Conservation (phyloP, 768 basidiomycete species). For the Pulveroboletus sp. region DNA sequence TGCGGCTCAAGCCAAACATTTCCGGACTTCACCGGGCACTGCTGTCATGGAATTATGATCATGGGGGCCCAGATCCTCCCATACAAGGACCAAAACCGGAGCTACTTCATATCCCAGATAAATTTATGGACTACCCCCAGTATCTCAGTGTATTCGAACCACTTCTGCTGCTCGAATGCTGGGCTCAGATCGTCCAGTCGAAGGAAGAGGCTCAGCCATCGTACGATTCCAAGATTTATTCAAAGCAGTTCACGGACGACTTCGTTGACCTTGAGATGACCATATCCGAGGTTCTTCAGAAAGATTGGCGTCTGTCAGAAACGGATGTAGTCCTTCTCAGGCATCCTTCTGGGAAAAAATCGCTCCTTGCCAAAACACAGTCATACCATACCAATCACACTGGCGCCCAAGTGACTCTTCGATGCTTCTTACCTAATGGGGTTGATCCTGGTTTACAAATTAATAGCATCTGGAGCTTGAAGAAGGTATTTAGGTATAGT, state of each 20-base stretch:
- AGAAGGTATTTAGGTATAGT: constrained; percentile 74
- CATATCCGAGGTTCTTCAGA: constrained; percentile 53
- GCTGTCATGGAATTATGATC: constrained; percentile 83
- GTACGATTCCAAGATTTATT: constrained; percentile 59
- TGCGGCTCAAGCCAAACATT: constrained; percentile 80
- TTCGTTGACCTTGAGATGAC: constrained; percentile 77
- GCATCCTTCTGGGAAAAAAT: constrained; percentile 48
- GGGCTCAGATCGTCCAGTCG: constrained; percentile 80
- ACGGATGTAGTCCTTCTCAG: constrained; percentile 81
- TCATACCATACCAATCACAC: constrained; percentile 37
- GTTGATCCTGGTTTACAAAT: constrained; percentile 60
- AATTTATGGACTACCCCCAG: constrained; percentile 58
- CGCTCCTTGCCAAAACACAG: constrained; percentile 69
- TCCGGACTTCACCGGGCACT: constrained; percentile 71
- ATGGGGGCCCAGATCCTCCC: constrained; percentile 60
- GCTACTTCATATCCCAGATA: constrained; percentile 51
- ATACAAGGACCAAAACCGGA: constrained; percentile 32
- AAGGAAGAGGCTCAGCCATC: constrained; percentile 58
- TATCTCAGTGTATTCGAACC: constrained; percentile 81
- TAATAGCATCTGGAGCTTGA: constrained; percentile 65
- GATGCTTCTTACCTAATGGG: constrained; percentile 42
- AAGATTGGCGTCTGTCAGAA: constrained; percentile 74
- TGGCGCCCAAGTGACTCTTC: constrained; percentile 55
- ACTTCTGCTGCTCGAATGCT: constrained; percentile 81
- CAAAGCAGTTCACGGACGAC: constrained; percentile 70